Base-by-base conservation (phyloP, 768 basidiomycete species). In the Termitomyces sp. region DNA sequence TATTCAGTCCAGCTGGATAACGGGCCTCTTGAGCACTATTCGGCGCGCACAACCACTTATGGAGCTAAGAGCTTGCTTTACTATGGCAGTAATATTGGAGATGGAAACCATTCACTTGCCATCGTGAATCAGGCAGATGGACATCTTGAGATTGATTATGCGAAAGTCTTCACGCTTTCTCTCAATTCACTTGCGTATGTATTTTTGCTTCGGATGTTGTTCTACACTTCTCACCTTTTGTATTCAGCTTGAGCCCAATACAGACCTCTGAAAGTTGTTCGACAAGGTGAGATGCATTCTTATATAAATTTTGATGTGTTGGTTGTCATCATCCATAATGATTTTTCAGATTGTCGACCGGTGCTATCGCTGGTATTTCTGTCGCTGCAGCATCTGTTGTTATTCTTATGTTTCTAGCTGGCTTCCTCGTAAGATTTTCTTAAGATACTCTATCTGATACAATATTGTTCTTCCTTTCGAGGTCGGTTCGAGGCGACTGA, bases 1-100 rank as follows among this genome's bases (percentile, higher is more conserved):
- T 59, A 59, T 49, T n/a, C 58, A 20, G 49, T 52, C 24, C 50
- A 51, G 39, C 38, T 59, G 28, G 58, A 59, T 51, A 44, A 59
- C 13, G 22, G 15, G 32, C 8, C 18, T 32, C 8, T 4, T 13
- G 13, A 42, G 22, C 1, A 18, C 8, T 52, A 59, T 28, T 13
- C 28, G 6, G 57, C 57, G 2, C 7, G 4, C 4, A 32, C 24
- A 38, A 32, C n/a, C 2, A 52, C 58, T 13, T 35, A 20, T 11
- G 50, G 18, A n/a, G 28, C 40, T n/a, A 48, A 51, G 28, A 39
- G 36, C n/a, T 52, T 59, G 36, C 58, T 59, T 35, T 59, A 50
- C 32, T 59, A 59, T 9, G 40, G 50, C 24, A 51, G 58, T 22
- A 22, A 42, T 44, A 36, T 59, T 28, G 58, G 58, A 24, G 13